These are phyloP conservation scores for Haplosporangium sp. DNA, from an alignment of 371 early-diverging fungal genomes.

Conservation along the genomic window DNA sequence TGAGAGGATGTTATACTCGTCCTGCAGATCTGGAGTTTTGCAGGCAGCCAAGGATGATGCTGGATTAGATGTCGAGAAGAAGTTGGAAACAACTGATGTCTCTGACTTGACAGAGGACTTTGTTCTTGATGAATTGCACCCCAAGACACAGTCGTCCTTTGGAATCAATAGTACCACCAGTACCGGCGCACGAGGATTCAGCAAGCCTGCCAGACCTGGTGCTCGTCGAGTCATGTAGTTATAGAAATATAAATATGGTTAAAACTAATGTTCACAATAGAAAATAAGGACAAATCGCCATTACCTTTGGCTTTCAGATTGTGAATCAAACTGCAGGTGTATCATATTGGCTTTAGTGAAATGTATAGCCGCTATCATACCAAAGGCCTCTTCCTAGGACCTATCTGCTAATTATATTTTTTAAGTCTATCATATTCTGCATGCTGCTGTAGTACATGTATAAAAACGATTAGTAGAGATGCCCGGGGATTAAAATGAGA, in stretches of 20 bases:
- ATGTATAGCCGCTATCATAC: too few relatives aligned
- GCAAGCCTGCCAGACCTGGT: conserved; percentile 52
- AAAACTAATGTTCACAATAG: neutral
- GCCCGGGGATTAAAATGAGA: too few relatives aligned
- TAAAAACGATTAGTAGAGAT: too few relatives aligned
- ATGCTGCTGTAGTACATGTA: too few relatives aligned
- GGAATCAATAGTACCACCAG: conserved; percentile 24
- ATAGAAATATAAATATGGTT: neutral
- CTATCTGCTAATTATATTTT: too few relatives aligned
- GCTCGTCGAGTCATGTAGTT: conserved; percentile 54
- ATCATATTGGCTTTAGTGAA: too few relatives aligned
- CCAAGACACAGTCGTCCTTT: conserved; percentile 21
- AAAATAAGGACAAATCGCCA: neutral
- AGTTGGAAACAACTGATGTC: conserved; percentile 81
- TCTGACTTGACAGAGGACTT: conserved; percentile 70
- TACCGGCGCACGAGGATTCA: conserved; percentile 40
- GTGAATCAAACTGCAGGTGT: too few relatives aligned
- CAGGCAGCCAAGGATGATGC: conserved; percentile 65
- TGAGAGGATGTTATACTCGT: conserved; percentile 90
- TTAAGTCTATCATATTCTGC: too few relatives aligned
- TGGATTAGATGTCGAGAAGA: conserved; percentile 68
- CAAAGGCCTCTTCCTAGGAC: too few relatives aligned
- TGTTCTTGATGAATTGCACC: conserved; percentile 68
- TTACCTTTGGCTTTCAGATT: too few relatives aligned
- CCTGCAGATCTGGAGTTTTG: conserved; percentile 74